Evolutionary conservation across 805 yeast genomes (phyloP), one percentile per base, ranked within the genome.

Genomic region (Saccharomycopsis malanga): DNA sequence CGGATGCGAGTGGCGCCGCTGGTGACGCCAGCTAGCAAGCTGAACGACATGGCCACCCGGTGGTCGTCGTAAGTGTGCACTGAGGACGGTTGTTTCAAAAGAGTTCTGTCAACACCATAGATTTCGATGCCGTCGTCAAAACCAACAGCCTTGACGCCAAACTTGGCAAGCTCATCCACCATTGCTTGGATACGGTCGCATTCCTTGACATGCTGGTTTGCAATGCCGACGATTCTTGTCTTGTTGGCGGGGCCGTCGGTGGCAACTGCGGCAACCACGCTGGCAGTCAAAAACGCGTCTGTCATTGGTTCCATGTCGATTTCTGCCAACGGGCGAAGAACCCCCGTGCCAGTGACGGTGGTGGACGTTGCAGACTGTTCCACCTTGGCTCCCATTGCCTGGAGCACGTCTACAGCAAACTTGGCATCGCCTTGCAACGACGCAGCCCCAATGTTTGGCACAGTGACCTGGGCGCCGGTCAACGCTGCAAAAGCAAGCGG

Each of bases 221-320:
- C 98, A 67, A 93, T 93, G 54, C 98, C 98, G 30, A 84, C 79
- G 58, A 93, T 93, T 4, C 83, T 74, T 12, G 97, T 91, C 7
- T 79, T 68, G 40, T 66, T 64, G 14, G 61, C 56, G 17, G 64
- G 58, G 35, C 84, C 74, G 15, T 98, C 96, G 29, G 98, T 70
- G 3, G 96, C 95, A 36, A 85, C 75, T n/a, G 98, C 96, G 29
- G 98, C 98, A 17, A 88, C 94, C 10, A 93, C 97, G 45, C 94
- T 78, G 0, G 98, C 98, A 14, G 98, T 93, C 58, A 93, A 71
- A 63, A 93, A 93, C 0, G 98, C 98, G 66, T 93, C 98, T 0
- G 98, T 93, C 98, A 93, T 93, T 46, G 98, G 98, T 67, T 93
- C 98, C 98, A 93, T 93, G 62, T 93, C 97, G 48, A 93, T 83